Evolutionary conservation across 208 protist species (phyloP).

Genomic region (Naegleria gruberi): DNA sequence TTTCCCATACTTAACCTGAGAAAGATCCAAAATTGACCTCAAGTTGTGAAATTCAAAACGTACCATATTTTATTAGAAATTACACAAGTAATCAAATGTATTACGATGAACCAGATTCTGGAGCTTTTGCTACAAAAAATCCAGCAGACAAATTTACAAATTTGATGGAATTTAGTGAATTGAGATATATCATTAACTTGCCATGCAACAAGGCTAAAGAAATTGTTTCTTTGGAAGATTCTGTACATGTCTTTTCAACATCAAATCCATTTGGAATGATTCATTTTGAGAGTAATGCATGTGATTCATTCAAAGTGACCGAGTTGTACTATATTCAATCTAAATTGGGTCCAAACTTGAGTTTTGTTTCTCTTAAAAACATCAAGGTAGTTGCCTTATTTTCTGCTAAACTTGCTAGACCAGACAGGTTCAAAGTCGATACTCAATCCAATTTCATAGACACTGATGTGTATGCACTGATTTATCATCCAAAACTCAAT

Average conservation of each 20-base stretch:
- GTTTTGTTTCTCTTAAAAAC: background rate
- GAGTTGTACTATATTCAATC: background rate
- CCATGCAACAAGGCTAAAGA: background rate
- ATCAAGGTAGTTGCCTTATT: background rate
- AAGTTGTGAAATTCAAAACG: background rate
- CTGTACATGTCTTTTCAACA: background rate
- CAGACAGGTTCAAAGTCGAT: background rate
- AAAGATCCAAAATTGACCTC: background rate
- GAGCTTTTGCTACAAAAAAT: background rate
- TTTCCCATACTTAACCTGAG: no score
- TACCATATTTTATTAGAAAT: background rate
- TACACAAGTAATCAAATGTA: background rate
- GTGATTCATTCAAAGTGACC: background rate
- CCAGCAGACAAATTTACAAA: background rate
- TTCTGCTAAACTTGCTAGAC: background rate
- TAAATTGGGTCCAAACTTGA: background rate
- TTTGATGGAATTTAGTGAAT: background rate
- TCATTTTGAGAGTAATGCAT: background rate
- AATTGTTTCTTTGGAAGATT: background rate
- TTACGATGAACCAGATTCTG: background rate
- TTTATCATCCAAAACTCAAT: background rate
- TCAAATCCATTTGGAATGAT: background rate
- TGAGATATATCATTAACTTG: background rate
- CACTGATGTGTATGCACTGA: background rate
- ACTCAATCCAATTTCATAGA: background rate